Evolutionary conservation across 2,329 filamentous ascomycete species (phyloP).

Genomic region (Stachybotrys echinatus): DNA sequence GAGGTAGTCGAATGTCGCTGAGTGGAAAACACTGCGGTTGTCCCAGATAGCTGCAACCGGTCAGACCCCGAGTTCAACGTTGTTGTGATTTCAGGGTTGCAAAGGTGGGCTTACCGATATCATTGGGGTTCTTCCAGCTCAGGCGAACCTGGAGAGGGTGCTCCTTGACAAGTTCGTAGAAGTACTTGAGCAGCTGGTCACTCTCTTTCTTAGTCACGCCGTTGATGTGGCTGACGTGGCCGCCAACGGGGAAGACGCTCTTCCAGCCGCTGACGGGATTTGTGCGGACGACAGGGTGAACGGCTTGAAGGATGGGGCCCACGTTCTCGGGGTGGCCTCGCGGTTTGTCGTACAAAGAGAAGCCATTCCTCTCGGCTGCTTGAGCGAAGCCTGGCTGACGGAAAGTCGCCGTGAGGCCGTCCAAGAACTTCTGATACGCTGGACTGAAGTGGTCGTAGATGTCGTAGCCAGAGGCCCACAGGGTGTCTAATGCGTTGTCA

Average conservation of each 20-base stretch:
- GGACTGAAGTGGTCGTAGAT: conserved; percentile 58
- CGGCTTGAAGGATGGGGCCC: conserved; percentile 39
- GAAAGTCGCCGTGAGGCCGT: conserved; percentile 51
- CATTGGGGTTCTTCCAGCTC: conserved; percentile 38
- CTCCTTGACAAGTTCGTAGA: conserved; percentile 45
- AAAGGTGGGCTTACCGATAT: conserved; percentile 22
- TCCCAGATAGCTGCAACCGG: conserved; percentile 48
- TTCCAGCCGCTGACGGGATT: conserved; percentile 57
- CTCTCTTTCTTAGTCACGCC: conserved; percentile 42
- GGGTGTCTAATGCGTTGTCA: conserved; percentile 38
- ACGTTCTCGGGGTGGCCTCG: conserved; percentile 47
- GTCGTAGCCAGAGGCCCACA: conserved; percentile 65
- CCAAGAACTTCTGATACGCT: conserved; percentile 52
- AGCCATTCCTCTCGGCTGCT: conserved; percentile 37
- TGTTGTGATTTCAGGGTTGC: not conserved
- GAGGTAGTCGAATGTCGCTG: conserved; percentile 47
- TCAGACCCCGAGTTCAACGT: conserved; percentile 3
- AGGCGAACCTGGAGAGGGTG: conserved; percentile 50
- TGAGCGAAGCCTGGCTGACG: conserved; percentile 45
- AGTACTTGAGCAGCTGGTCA: conserved; percentile 43
- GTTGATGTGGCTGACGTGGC: conserved; percentile 46
- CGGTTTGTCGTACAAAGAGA: conserved; percentile 36
- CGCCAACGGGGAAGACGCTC: conserved; percentile 45
- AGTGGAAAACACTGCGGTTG: conserved; percentile 50
- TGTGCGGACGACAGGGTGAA: conserved; percentile 51